A percentile compares a stretch with the other conserved stretches of the same genome.
Evolutionary conservation across 768 basidiomycete genomes (phyloP).

Genomic region (Glaciozyma antarctica): DNA sequence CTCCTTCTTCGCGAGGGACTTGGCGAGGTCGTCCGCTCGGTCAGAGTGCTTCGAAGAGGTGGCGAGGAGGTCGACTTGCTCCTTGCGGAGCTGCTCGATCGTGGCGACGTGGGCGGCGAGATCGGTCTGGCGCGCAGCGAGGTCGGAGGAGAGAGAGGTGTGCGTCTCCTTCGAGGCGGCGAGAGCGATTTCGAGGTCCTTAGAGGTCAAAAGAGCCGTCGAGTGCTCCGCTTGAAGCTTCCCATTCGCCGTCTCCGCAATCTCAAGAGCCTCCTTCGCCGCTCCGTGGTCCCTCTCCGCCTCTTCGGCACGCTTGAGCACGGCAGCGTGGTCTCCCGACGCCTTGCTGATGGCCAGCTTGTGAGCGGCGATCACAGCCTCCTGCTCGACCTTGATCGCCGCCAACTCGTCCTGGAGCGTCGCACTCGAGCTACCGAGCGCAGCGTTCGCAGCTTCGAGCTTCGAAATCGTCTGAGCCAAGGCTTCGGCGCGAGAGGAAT

Average conservation of each 20-base stretch:
- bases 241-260: background rate
- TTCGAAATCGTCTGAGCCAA: background rate
- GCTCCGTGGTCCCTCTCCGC: too few relatives aligned
- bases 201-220: background rate
- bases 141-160: background rate
- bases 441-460: background rate
- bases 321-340: too few relatives aligned
- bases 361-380: too few relatives aligned
- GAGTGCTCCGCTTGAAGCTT: background rate
- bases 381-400: background rate
- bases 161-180: background rate
- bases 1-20: background rate
- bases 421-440: background rate
- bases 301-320: too few relatives aligned
- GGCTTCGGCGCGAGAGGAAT: conserved; percentile 5
- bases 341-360: too few relatives aligned
- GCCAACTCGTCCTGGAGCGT: conserved; percentile 5
- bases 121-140: background rate
- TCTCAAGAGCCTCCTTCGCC: too few relatives aligned
- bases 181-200: background rate
- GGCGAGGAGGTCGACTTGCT: background rate
- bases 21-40: background rate
- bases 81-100: background rate
- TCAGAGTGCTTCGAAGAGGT: background rate
- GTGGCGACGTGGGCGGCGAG: background rate